These are phyloP conservation scores for Neurospora tetrasperma DNA, from an alignment of 495 filamentous ascomycete genomes.

Conservation along the genomic window DNA sequence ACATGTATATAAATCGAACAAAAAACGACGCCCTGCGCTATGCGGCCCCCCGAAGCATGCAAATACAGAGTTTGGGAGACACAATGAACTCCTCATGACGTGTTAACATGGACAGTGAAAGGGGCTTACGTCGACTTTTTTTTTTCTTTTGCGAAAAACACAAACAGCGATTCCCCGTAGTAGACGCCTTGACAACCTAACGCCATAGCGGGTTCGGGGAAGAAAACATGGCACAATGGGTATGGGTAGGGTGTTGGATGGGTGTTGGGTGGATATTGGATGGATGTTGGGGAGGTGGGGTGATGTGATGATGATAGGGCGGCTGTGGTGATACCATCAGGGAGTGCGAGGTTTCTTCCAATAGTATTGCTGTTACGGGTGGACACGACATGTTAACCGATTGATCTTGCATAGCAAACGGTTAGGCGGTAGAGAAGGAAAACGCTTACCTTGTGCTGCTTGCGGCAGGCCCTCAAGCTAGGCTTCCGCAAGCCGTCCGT, in stretches of 20 bases:
- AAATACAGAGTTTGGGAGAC: slow-evolving; percentile 3
- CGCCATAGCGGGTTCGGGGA: not conserved
- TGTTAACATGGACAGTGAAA: slow-evolving; percentile 5
- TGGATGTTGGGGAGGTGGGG: not conserved
- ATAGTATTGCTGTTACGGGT: slow-evolving; percentile 68
- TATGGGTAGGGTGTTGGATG: not conserved
- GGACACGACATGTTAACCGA: slow-evolving; percentile 13
- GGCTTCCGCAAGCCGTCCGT: slow-evolving; percentile 78
- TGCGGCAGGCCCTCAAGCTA: slow-evolving; percentile 76
- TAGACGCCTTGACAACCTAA: not conserved
- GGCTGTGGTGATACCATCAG: slow-evolving; percentile 15
- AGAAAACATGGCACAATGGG: not conserved
- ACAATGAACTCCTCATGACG: not conserved
- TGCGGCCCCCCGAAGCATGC: slow-evolving; percentile 16
- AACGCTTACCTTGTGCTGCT: slow-evolving; percentile 82
- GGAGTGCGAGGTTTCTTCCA: slow-evolving; percentile 68
- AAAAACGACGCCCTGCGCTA: slow-evolving; percentile 21
- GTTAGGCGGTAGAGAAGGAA: slow-evolving; percentile 5
- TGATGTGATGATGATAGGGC: not conserved
- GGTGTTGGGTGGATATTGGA: not conserved
- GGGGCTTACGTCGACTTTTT: slow-evolving; percentile 7
- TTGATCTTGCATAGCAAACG: slow-evolving; percentile 8
- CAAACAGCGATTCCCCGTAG: not conserved
- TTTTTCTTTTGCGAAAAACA: not conserved
- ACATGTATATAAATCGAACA: slow-evolving; percentile 7